Evolutionary conservation across 768 basidiomycete species (phyloP).

Genomic region (Phanerochaete sordida): DNA sequence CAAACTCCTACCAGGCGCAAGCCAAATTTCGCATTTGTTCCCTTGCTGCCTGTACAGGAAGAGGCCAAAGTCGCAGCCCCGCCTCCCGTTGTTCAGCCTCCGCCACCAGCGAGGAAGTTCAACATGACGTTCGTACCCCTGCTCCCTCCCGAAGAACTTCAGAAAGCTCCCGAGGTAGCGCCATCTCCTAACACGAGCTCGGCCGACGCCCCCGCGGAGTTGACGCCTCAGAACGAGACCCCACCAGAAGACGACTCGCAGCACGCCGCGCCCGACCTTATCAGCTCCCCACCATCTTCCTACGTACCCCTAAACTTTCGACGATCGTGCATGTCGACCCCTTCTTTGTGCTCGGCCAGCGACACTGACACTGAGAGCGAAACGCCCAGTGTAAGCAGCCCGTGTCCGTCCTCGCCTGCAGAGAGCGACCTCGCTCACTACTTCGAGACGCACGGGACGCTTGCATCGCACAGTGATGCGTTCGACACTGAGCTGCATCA

Average conservation of each 20-base stretch:
- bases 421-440: slow-evolving; percentile 17
- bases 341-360: slow-evolving; percentile 17
- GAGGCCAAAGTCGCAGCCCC: background rate
- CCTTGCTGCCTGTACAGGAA: slow-evolving; percentile 23
- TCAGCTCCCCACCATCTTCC: background rate
- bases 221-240: slow-evolving; percentile 4
- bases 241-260: slow-evolving; percentile 3
- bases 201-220: background rate
- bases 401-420: slow-evolving; percentile 12
- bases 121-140: slow-evolving; percentile 17
- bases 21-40: slow-evolving; percentile 21
- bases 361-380: slow-evolving; percentile 26
- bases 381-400: slow-evolving; percentile 19
- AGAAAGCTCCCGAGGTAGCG: background rate
- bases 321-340: slow-evolving; percentile 13
- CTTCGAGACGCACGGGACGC: slow-evolving; percentile 5
- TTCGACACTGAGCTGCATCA: background rate
- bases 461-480: background rate
- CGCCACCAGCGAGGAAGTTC: slow-evolving; percentile 1
- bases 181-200: background rate
- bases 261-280: background rate
- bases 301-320: slow-evolving; percentile 2
- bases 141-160: slow-evolving; percentile 9
- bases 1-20: slow-evolving; percentile 3
- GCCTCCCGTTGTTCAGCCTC: background rate